Percentiles rank a stretch among this genome's conserved stretches.
Conservation (phyloP, 2,329 filamentous ascomycete genomes). For the Mariannaea elegans region DNA sequence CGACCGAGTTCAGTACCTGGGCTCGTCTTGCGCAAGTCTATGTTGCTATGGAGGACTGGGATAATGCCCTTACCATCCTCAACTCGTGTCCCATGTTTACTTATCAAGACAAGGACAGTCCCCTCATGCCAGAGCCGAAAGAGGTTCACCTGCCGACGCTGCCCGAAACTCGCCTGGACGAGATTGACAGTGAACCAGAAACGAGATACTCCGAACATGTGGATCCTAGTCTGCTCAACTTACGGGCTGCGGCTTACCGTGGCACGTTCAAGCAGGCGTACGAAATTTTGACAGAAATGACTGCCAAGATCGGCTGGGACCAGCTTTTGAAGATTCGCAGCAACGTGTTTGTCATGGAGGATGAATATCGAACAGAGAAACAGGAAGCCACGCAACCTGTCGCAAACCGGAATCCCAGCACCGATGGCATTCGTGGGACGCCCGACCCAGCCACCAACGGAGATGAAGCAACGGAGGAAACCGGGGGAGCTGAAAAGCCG, state of each 20-base stretch:
- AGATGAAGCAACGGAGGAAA: conserved; percentile 49
- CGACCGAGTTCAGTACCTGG: conserved; percentile 98
- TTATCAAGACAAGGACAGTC: conserved; percentile 97
- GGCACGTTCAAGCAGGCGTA: conserved; percentile 97
- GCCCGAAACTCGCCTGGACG: conserved; percentile 88
- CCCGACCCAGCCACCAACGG: conserved; percentile 67
- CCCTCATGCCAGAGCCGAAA: conserved; percentile 90
- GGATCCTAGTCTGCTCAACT: conserved; percentile 83
- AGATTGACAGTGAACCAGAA: conserved; percentile 92
- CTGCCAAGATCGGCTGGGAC: conserved; percentile 97
- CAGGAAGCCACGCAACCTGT: conserved; percentile 63
- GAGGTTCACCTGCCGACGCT: conserved; percentile 88
- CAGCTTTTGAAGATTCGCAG: conserved; percentile 93
- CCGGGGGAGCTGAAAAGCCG: conserved; percentile 47
- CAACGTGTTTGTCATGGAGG: conserved; percentile 99
- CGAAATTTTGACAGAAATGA: conserved; percentile 92
- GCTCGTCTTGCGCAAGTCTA: conserved; percentile 93
- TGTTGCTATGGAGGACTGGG: conserved; percentile 94
- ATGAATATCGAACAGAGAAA: conserved; percentile 93
- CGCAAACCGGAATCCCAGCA: conserved; percentile 77
- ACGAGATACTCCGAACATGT: conserved; percentile 85
- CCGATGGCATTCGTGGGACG: conserved; percentile 77
- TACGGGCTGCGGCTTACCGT: conserved; percentile 89
- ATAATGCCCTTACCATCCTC: conserved; percentile 90
- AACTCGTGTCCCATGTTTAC: conserved; percentile 99